Conservation (phyloP, 306 rosid species). For the Medicago arabica region DNA sequence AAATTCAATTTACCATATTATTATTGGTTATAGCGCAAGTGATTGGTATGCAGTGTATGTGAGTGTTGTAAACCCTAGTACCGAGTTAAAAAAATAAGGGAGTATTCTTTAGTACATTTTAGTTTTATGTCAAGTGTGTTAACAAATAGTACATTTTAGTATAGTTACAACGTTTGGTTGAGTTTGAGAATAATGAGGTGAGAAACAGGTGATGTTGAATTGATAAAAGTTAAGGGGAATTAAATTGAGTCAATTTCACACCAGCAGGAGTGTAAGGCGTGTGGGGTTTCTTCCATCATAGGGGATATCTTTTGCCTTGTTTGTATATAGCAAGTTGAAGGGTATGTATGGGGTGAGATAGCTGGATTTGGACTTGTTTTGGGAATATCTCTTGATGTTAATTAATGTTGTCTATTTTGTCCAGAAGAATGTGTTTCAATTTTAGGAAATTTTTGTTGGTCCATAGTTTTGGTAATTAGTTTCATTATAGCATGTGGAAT, state of each 20-base stretch:
- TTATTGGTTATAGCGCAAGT: neutral
- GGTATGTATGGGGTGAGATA: slow-evolving; percentile 45
- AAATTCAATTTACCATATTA: neutral
- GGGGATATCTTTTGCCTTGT: slow-evolving; percentile 45
- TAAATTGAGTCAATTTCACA: slow-evolving; percentile 54
- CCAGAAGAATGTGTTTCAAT: slow-evolving; percentile 22
- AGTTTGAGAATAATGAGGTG: neutral
- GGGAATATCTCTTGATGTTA: slow-evolving; percentile 33
- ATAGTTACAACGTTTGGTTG: neutral
- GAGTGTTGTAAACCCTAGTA: no score
- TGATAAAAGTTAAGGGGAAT: slow-evolving; percentile 45
- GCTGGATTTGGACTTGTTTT: slow-evolving; percentile 61
- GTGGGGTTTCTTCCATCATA: slow-evolving; percentile 46
- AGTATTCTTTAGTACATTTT: no score
- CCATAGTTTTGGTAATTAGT: slow-evolving; percentile 1
- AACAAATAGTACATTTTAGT: no score
- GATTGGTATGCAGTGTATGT: no score
- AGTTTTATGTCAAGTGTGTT: no score
- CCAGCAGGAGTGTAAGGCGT: slow-evolving; percentile 46
- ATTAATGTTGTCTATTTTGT: slow-evolving; percentile 46
- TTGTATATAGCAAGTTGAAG: slow-evolving; percentile 50
- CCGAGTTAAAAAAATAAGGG: no score
- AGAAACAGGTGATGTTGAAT: slow-evolving; percentile 38
- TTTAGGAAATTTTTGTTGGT: slow-evolving; percentile 23
- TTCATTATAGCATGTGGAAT: slow-evolving; percentile 26